These are phyloP conservation scores for Xylariaceae sp. DNA, from an alignment of 2,329 filamentous ascomycete species.

Conservation along the genomic window DNA sequence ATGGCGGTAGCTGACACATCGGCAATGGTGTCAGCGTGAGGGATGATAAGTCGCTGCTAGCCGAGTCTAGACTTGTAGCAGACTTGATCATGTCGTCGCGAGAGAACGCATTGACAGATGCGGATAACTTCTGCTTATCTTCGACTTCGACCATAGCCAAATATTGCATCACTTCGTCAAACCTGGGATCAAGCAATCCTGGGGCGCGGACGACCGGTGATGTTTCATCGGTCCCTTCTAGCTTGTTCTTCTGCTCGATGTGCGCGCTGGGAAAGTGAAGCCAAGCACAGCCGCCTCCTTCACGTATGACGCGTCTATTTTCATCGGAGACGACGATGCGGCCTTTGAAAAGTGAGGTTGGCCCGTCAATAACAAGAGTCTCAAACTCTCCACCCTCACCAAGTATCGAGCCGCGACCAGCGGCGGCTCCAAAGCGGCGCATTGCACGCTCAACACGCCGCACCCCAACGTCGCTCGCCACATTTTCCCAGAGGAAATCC, in stretches of 20 bases:
- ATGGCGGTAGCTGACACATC: slow-evolving; percentile 12
- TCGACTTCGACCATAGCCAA: slow-evolving; percentile 21
- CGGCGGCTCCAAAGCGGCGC: slow-evolving; percentile 57
- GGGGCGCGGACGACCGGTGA: slow-evolving; percentile 48
- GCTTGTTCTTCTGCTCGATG: slow-evolving; percentile 40
- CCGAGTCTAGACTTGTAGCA: not conserved
- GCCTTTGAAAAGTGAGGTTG: slow-evolving; percentile 63
- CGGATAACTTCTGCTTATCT: slow-evolving; percentile 1
- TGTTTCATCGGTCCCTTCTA: slow-evolving; percentile 9
- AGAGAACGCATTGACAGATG: slow-evolving; percentile 5
- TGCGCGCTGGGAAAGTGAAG: slow-evolving; percentile 55
- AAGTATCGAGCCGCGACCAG: slow-evolving; percentile 63
- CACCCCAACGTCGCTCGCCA: slow-evolving; percentile 52
- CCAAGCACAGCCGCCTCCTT: slow-evolving; percentile 74
- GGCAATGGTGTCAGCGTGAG: slow-evolving; percentile 6
- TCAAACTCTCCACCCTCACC: slow-evolving; percentile 97
- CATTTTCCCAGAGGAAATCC: slow-evolving; percentile 71
- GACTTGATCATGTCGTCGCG: slow-evolving; percentile 6
- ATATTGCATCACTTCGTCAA: slow-evolving; percentile 37
- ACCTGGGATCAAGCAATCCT: slow-evolving; percentile 60
- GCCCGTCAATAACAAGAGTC: slow-evolving; percentile 81
- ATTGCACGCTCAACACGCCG: slow-evolving; percentile 48
- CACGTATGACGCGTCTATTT: slow-evolving; percentile 49
- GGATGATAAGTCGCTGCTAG: not conserved
- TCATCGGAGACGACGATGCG: slow-evolving; percentile 57